A percentile compares a stretch with the other conserved stretches of the same genome.
Conservation (phyloP, 202 grass and related monocot genomes). For the Cymbopogon flexuosus region DNA sequence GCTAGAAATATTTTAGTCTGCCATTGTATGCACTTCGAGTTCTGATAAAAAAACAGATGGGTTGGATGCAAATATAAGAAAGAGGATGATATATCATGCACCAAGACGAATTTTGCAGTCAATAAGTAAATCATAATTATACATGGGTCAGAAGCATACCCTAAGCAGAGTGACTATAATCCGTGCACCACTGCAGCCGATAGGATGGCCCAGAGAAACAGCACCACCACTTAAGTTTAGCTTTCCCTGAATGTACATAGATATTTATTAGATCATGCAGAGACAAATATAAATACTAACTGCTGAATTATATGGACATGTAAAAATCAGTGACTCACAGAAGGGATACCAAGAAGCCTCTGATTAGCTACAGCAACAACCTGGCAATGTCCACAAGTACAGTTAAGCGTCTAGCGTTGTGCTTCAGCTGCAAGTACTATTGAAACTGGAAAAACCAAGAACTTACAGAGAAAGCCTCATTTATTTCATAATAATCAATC, state of each 20-base stretch:
- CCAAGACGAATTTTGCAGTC: background rate
- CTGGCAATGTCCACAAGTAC: conserved; percentile 42
- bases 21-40: background rate
- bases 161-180: conserved; percentile 89
- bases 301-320: background rate
- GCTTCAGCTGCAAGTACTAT: background rate
- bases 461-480: conserved; percentile 86
- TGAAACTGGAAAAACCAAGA: conserved; percentile 13
- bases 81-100: background rate
- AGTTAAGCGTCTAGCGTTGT: background rate
- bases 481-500: conserved; percentile 93
- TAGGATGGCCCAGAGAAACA: conserved; percentile 92
- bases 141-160: conserved; percentile 50
- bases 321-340: conserved; percentile 46
- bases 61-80: background rate
- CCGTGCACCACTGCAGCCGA: conserved; percentile 89
- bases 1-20: background rate
- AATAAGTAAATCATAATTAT: background rate
- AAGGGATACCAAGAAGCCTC: conserved; percentile 80
- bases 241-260: conserved; percentile 56
- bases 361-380: conserved; percentile 90
- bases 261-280: background rate
- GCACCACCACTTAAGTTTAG: conserved; percentile 81
- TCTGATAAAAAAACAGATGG: background rate
- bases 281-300: background rate